These are phyloP conservation scores for Globisporangium polare DNA, from an alignment of 352 stramenopile species.

Conservation along the genomic window DNA sequence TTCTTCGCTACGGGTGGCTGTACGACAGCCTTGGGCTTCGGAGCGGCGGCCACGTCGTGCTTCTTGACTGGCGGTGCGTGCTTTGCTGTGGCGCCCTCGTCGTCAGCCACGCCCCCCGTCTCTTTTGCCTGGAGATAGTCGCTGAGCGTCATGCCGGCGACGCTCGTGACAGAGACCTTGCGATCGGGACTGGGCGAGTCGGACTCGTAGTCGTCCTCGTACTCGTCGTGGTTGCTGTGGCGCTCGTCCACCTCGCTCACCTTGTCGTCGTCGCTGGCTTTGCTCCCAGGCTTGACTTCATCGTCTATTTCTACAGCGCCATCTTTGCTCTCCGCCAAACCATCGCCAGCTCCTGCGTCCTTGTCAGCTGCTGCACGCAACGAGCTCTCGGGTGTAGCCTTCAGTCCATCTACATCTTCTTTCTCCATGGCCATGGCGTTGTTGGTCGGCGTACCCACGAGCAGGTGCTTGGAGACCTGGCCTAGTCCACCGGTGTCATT, in stretches of 20 bases:
- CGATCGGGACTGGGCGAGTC: constrained; percentile 19
- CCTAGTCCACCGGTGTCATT: not conserved
- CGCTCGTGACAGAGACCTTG: constrained; percentile 3
- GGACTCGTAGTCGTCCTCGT: constrained; percentile 48
- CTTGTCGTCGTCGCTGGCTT: constrained; percentile 1
- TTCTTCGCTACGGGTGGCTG: constrained; percentile 19
- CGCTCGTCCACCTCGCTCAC: not conserved
- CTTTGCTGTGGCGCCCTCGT: not conserved
- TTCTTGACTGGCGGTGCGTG: not conserved
- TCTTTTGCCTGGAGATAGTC: constrained; percentile 49
- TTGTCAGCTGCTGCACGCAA: not conserved
- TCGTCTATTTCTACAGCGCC: not conserved
- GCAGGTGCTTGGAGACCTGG: constrained; percentile 49
- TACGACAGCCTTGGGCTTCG: not conserved
- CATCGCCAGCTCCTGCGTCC: not conserved
- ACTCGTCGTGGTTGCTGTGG: constrained; percentile 18
- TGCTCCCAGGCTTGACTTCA: not conserved
- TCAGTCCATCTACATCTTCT: constrained; percentile 5
- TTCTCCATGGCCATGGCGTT: constrained; percentile 54
- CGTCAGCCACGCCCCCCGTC: not conserved
- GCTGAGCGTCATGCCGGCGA: constrained; percentile 48
- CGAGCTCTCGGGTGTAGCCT: not conserved
- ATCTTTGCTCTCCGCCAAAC: not conserved
- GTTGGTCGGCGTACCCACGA: constrained; percentile 40
- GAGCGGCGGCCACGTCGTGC: not conserved